Evolutionary conservation across 352 stramenopile species (phyloP), one percentile per base, ranked within the genome.

Genomic region (Pythium dissimile): DNA sequence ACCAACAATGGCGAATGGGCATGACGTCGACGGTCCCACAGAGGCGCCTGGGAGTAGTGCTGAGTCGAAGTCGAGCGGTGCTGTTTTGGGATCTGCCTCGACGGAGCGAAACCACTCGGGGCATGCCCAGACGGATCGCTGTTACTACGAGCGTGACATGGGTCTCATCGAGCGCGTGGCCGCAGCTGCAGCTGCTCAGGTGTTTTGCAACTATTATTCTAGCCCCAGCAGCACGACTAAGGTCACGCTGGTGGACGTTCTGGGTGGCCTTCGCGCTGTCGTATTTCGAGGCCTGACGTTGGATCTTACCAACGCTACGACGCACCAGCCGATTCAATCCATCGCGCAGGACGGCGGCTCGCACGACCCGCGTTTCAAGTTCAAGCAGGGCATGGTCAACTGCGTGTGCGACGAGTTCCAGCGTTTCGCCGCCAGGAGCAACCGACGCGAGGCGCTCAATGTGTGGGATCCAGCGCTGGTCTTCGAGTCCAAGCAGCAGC

Each of bases 221-320:
- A 45, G 16, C 3, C 4, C 4, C 6, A 47, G 23, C 27, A 5
- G 5, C 31, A 34, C n/a, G 10, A 56, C 48, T 9, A 32, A 46
- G 21, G 27, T 64, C 15, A 72, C 66, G 0, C 58, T 71, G 23
- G 72, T 66, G 32, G 18, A 58, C 18, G 66, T 27, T n/a, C 28
- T 56, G 21, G 68, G 57, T 23, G 64, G 63, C 0, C 53, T 85
- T n/a, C 44, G 42, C 1, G 61, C 55, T 15, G 57, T 69, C 9
- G 62, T 68, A 15, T 74, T 84, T 35, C 49, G 64, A 28, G 75
- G 84, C 43, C 41, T 91, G 16, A 65, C 70, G 47, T 37, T 89
- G n/a, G 73, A 90, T 49, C 50, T 90, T 13, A 34, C 52, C 2
- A 49, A 31, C n/a, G 69, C 71, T 0, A 38, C 65, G 1, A 38